phyloP scores from a whole-genome alignment of 192 early-diverging fungal genomes.

The Lobosporangium transversale region DNA sequence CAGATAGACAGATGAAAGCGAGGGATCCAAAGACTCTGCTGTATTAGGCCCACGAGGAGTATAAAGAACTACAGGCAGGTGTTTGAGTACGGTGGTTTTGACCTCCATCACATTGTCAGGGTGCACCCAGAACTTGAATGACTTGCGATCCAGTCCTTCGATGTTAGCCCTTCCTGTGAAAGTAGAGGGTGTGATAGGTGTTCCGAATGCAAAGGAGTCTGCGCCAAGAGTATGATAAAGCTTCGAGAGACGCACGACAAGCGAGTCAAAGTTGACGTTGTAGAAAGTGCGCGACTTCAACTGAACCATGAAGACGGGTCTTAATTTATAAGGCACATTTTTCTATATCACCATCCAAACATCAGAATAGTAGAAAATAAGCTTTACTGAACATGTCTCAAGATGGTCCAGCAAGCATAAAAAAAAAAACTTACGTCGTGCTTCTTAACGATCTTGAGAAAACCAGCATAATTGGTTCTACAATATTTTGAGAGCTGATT shows the following conservation, averaged over 20 bases:
- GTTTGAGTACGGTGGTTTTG: conserved; percentile 89
- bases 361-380: too few species aligned
- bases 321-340: conserved; percentile 68
- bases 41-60: conserved; percentile 74
- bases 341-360: conserved; percentile 11
- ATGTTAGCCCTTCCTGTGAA: conserved; percentile 48
- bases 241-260: conserved; percentile 86
- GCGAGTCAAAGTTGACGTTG: conserved; percentile 85
- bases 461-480: conserved; percentile 85
- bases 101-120: conserved; percentile 94
- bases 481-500: conserved; percentile 82
- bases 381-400: too few species aligned
- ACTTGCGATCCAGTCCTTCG: conserved; percentile 78
- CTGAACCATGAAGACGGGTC: conserved; percentile 81
- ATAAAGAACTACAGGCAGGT: conserved; percentile 91
- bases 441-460: conserved; percentile 97
- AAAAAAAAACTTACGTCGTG: conserved; percentile 73
- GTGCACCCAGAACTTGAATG: conserved; percentile 97
- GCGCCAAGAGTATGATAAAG: conserved; percentile 70
- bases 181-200: conserved; percentile 39
- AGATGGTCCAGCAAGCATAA: neutral
- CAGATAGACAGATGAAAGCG: conserved; percentile 93
- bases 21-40: conserved; percentile 75
- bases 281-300: conserved; percentile 87
- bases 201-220: conserved; percentile 35